A percentile compares a stretch with the other conserved stretches of the same genome.
These are phyloP conservation scores for Paramecium primaurelia DNA, from an alignment of 73 alveolate species.

Conservation along the genomic window DNA sequence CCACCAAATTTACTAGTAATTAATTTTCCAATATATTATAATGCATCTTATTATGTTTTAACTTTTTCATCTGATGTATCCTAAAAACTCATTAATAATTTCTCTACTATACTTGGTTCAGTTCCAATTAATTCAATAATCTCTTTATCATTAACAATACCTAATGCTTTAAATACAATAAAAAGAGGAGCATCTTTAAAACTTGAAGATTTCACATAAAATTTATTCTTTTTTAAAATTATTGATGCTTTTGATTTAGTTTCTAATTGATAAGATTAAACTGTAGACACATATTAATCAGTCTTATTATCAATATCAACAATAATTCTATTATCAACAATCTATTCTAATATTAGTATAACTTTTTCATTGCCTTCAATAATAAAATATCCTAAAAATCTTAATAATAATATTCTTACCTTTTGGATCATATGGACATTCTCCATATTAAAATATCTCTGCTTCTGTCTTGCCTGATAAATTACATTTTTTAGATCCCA, in stretches of 20 bases:
- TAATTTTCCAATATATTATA: constrained; percentile 81
- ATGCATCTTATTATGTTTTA: constrained; percentile 90
- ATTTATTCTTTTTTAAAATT: constrained; percentile 69
- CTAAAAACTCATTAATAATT: constrained; percentile 72
- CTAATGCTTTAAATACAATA: constrained; percentile 95
- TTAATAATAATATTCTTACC: not conserved
- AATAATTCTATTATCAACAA: constrained; percentile 95
- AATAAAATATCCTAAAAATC: constrained; percentile 87
- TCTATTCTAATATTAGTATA: constrained; percentile 91
- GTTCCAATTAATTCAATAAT: constrained; percentile 95
- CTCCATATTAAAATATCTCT: constrained; percentile 81
- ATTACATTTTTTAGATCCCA: constrained; percentile 47
- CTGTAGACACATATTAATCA: constrained; percentile 76
- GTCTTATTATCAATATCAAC: constrained; percentile 90
- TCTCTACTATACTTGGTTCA: constrained; percentile 75
- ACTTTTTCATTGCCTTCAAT: constrained; percentile 97
- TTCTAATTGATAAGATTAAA: constrained; percentile 87
- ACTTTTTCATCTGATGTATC: constrained; percentile 76
- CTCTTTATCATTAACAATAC: constrained; percentile 53
- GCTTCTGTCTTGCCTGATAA: constrained; percentile 68
- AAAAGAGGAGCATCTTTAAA: constrained; percentile 90
- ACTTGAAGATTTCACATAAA: constrained; percentile 60
- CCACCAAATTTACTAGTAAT: constrained; percentile 70
- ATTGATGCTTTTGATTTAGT: constrained; percentile 93
- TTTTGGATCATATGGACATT: constrained; percentile 97